These are phyloP conservation scores for Saccharomycopsis synnaedendra DNA, from an alignment of 805 yeast species.

Conservation along the genomic window DNA sequence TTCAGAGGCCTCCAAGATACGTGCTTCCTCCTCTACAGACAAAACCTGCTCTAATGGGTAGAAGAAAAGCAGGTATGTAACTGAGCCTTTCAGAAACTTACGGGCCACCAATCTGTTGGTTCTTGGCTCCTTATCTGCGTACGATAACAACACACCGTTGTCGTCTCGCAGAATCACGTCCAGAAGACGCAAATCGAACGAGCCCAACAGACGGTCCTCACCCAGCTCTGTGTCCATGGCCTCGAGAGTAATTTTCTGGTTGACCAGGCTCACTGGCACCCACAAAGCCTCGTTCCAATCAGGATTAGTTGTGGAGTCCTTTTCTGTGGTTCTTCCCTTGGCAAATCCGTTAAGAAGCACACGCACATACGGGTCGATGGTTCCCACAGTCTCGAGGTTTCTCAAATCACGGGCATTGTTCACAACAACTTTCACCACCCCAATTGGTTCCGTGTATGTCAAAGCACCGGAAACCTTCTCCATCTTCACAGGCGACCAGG, in stretches of 20 bases:
- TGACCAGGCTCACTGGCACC: constrained; percentile 70
- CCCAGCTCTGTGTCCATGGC: constrained; percentile 77
- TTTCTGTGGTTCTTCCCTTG: constrained; percentile 65
- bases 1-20: constrained; percentile 34
- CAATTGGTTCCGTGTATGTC: constrained; percentile 91
- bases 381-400: constrained; percentile 83
- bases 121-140: constrained; percentile 43
- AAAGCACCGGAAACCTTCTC: constrained; percentile 55
- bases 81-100: constrained; percentile 71
- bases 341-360: constrained; percentile 66
- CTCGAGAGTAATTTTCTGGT: constrained; percentile 75
- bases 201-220: constrained; percentile 83
- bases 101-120: constrained; percentile 55
- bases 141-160: constrained; percentile 45
- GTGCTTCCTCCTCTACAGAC: constrained; percentile 61
- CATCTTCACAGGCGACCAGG: constrained; percentile 82
- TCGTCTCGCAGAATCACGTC: constrained; percentile 64
- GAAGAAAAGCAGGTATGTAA: constrained; percentile 67
- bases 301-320: constrained; percentile 62
- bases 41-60: constrained; percentile 76
- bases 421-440: constrained; percentile 69
- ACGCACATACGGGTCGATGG: constrained; percentile 84
- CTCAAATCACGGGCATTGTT: constrained; percentile 63
- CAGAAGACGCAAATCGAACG: constrained; percentile 55
- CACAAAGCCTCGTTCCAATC: constrained; percentile 77